phyloP scores from a whole-genome alignment of 2,329 filamentous ascomycete species.

The Diaporthe destruens region DNA sequence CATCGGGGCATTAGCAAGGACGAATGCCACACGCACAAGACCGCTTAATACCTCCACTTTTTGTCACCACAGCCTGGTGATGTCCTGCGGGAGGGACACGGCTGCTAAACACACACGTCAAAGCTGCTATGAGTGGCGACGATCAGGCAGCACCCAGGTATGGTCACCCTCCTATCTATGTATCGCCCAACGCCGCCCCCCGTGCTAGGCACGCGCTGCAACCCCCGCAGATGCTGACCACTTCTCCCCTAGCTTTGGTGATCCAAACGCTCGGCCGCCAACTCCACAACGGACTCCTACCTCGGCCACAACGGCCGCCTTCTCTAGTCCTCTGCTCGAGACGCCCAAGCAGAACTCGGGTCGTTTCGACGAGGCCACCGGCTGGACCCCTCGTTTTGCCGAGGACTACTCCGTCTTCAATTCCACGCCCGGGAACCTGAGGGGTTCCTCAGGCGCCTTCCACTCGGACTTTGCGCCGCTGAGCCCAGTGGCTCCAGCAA shows the following conservation, averaged over 20 bases:
- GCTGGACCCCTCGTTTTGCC: constrained; percentile 72
- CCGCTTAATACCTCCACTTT: constrained; percentile 7
- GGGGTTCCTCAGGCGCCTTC: constrained; percentile 57
- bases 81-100: constrained; percentile 29
- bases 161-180: constrained; percentile 42
- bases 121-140: constrained; percentile 72
- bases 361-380: constrained; percentile 58
- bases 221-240: constrained; percentile 53
- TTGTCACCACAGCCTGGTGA: constrained; percentile 33
- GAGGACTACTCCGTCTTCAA: constrained; percentile 76
- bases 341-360: constrained; percentile 65
- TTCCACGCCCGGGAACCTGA: constrained; percentile 71
- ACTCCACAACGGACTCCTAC: constrained; percentile 71
- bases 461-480: constrained; percentile 56
- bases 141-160: constrained; percentile 66
- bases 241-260: constrained; percentile 66
- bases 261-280: constrained; percentile 71
- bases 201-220: constrained; percentile 32
- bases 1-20: constrained; percentile 31
- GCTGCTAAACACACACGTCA: constrained; percentile 32
- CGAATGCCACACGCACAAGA: constrained; percentile 1
- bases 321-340: constrained; percentile 68
- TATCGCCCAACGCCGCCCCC: constrained; percentile 33
- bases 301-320: constrained; percentile 63
- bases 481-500: constrained; percentile 52